Conservation (phyloP, 1,284 basidiomycete species). For the Ganoderma boninense region DNA sequence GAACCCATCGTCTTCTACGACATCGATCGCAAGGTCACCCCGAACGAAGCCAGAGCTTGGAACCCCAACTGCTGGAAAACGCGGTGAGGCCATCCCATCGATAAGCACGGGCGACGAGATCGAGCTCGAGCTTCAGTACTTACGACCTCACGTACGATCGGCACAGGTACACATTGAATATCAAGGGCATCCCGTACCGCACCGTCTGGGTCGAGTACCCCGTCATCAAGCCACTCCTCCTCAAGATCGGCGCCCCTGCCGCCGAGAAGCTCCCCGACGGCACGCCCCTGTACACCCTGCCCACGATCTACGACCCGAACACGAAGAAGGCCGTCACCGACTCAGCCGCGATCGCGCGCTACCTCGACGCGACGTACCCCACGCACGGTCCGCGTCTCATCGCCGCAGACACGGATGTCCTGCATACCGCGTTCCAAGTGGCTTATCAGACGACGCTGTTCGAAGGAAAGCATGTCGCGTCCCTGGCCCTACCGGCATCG, state of each 20-base stretch:
- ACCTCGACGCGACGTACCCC: conserved; percentile 46
- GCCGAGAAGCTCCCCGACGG: conserved; percentile 36
- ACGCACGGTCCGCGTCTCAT: conserved; percentile 34
- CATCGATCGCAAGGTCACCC: conserved; percentile 32
- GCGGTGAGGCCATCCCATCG: conserved; percentile 27
- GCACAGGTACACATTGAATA: conserved; percentile 42
- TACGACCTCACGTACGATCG: no score
- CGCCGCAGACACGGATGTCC: conserved; percentile 35
- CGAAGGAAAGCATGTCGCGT: conserved; percentile 20
- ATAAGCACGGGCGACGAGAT: neutral
- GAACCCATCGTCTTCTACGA: conserved; percentile 42
- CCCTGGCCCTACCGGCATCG: conserved; percentile 31
- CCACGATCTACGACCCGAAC: conserved; percentile 41
- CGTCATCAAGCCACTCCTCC: conserved; percentile 41
- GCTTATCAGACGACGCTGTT: conserved; percentile 20
- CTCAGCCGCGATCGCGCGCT: conserved; percentile 42
- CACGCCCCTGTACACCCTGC: conserved; percentile 41
- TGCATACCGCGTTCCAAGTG: conserved; percentile 38
- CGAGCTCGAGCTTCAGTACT: no score
- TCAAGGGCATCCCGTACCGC: conserved; percentile 34
- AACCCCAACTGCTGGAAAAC: conserved; percentile 44
- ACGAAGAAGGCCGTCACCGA: conserved; percentile 40
- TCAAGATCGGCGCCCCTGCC: conserved; percentile 40
- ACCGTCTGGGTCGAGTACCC: conserved; percentile 47
- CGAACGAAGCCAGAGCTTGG: conserved; percentile 32